Percentiles rank a stretch among this genome's conserved stretches.
These are phyloP conservation scores for Mrakia frigida DNA, from an alignment of 768 basidiomycete genomes.

Conservation along the genomic window DNA sequence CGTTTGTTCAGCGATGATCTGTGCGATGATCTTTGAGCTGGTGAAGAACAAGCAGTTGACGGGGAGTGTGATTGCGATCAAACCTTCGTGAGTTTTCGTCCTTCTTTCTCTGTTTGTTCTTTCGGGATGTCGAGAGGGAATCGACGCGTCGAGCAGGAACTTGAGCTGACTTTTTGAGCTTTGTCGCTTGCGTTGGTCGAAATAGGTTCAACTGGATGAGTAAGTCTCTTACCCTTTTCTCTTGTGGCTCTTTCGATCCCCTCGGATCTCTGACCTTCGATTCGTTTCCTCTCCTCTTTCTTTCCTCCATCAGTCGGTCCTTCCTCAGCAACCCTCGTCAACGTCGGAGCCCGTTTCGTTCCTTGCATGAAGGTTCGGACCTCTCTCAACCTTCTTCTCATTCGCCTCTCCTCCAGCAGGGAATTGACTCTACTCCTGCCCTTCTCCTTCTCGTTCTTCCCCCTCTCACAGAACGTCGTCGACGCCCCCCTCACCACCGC, in stretches of 20 bases:
- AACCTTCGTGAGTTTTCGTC: conserved; percentile 10
- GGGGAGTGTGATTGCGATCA: conserved; percentile 22
- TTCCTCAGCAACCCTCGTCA: conserved; percentile 6
- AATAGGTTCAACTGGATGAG: conserved; percentile 32
- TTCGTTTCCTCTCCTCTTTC: neutral
- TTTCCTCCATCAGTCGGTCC: conserved; percentile 16
- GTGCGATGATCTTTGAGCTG: conserved; percentile 22
- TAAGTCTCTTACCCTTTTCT: neutral
- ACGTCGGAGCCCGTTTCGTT: conserved; percentile 29
- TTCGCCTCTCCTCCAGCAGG: too few species aligned
- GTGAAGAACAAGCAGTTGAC: conserved; percentile 22
- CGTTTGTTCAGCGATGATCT: conserved; percentile 16
- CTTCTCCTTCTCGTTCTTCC: neutral
- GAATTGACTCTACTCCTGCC: neutral
- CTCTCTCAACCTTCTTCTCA: neutral
- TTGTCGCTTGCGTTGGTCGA: too few species aligned
- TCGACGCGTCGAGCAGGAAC: neutral
- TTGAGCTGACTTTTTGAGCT: too few species aligned
- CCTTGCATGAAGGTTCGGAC: conserved; percentile 29
- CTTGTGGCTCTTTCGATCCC: neutral
- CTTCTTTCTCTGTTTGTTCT: too few species aligned
- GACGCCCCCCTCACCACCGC: conserved; percentile 21
- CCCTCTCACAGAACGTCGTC: conserved; percentile 13
- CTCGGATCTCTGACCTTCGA: neutral
- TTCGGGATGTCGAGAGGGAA: too few species aligned